phyloP scores from a whole-genome alignment of 805 yeast species.

The Zygosaccharomyces lentus region DNA sequence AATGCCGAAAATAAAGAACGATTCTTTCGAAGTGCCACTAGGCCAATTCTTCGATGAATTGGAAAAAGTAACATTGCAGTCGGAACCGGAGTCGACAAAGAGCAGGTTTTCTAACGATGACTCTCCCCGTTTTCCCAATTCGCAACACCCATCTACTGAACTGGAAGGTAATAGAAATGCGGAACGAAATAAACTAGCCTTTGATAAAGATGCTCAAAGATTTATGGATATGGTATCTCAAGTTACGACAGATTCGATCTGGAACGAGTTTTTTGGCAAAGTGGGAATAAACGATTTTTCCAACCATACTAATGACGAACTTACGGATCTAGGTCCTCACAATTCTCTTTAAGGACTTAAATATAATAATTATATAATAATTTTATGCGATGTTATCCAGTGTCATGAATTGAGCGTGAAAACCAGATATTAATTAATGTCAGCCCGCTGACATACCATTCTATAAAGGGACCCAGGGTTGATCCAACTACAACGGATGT shows the following conservation, averaged over 20 bases:
- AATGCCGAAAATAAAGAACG: constrained; percentile 5
- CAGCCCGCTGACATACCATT: no score
- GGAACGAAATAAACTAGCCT: not conserved
- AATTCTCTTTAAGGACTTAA: not conserved
- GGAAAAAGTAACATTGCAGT: constrained; percentile 26
- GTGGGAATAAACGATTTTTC: constrained; percentile 2
- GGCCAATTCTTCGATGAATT: constrained; percentile 48
- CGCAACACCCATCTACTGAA: constrained; percentile 2
- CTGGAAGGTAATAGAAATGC: constrained; percentile 7
- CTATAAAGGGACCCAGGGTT: no score
- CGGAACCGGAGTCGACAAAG: constrained; percentile 11
- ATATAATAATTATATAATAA: not conserved
- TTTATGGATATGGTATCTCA: constrained; percentile 59
- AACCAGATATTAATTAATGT: no score
- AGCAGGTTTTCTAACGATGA: constrained; percentile 12
- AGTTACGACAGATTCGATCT: constrained; percentile 60
- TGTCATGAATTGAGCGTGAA: no score
- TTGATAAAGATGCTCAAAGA: constrained; percentile 47
- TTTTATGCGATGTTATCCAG: no score
- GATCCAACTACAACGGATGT: no score
- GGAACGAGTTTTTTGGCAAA: constrained; percentile 44
- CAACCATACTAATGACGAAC: not conserved
- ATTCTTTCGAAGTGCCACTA: constrained; percentile 26
- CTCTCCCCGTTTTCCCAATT: constrained; percentile 7
- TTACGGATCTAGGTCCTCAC: not conserved